Base-by-base conservation (phyloP, 1,284 basidiomycete species). In the Testicularia cyperi region DNA sequence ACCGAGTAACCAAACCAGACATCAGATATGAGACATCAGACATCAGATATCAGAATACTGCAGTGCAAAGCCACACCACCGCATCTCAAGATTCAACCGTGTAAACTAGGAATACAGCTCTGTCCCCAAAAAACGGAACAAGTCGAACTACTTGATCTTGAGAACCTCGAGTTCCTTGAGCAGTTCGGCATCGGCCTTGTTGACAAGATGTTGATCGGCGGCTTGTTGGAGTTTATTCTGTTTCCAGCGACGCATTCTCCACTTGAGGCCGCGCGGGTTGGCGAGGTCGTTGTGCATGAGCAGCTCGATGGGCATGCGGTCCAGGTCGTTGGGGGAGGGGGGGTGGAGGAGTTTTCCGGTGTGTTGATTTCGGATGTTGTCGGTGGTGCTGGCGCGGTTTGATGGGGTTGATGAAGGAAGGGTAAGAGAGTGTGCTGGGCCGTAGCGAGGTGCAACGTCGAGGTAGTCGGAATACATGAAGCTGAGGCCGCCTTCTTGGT, bases 231-330 rank as follows among this genome's bases (percentile, higher is more conserved):
- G 44, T 18, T 44, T 41, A 31, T 52, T 57, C 6, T 39, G 41
- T 44, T 68, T 54, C 62, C 62, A 71, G 19, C 63, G 52, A 35
- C 65, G 51, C 68, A 72, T 74, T 25, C 72, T 57, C 66, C 65
- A 68, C 38, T 70, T 72, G 44, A 69, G 63, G 26, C 70, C 69
- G 9, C 40, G 42, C 33, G 65, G 51, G 51, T 75, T 75, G 27
- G 55, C 47, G 14, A 75, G 60, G 22, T 75, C 73, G 15, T 57
- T 44, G 24, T 48, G 30, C 73, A 75, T 75, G 36, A 75, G 57
- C 24, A 75, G 46, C 44, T 75, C 73, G 38, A 75, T 67, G 15
- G 73, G 73, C 71, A 74, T 70, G 15, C 57, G 46, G 40, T 75
- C 70, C 5, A 74, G 48, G 16, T 74, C 67, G 44, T 48, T 49